Base-by-base conservation (phyloP, 1,139 yeast species). In the Pichia sorboxylosa region DNA sequence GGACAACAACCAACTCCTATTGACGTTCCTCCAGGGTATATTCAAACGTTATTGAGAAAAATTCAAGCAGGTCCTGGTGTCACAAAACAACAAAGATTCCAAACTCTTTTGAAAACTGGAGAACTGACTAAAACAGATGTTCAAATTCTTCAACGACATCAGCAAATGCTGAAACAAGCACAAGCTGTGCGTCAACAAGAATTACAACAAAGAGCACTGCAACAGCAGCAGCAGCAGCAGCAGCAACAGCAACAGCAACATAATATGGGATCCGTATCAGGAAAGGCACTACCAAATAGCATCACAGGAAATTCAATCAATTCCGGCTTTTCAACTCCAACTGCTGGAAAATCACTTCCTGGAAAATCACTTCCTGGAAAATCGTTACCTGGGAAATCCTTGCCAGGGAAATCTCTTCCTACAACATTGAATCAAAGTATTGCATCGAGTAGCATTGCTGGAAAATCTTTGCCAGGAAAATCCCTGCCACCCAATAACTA, bases 51-150 rank as follows among this genome's bases (percentile, higher is more conserved):
- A 24, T 29, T 50, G 24, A 40, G 41, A 31, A 43, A 49, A 25
- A 48, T 51, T 19, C 54, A 51, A 34, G 52, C 55, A n/a, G 47
- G 47, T 7, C 52, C 53, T 4, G 55, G 55, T 6, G 44, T 51
- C 46, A 45, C 54, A 5, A 45, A 51, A 23, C 54, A 51, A 29
- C 52, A 51, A 34, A 41, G 47, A 26, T 39, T 51, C 24, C 50
- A 51, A 33, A 51, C 49, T 33, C 42, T 51, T 44, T 40, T 51
- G 6, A 44, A 40, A 26, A 45, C 39, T 17, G 54, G 54, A 7
- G 53, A 51, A 35, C 36, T 51, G 28, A 49, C 48, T 16, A 43
- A 46, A 27, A 46, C 46, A 28, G 55, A 51, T 32, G 47, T 51
- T 11, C 30, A 47, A 27, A 32, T 51, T 14, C 34, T 51, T n/a